Evolutionary conservation across 805 yeast species (phyloP).

Genomic region (Wickerhamiella brachini): DNA sequence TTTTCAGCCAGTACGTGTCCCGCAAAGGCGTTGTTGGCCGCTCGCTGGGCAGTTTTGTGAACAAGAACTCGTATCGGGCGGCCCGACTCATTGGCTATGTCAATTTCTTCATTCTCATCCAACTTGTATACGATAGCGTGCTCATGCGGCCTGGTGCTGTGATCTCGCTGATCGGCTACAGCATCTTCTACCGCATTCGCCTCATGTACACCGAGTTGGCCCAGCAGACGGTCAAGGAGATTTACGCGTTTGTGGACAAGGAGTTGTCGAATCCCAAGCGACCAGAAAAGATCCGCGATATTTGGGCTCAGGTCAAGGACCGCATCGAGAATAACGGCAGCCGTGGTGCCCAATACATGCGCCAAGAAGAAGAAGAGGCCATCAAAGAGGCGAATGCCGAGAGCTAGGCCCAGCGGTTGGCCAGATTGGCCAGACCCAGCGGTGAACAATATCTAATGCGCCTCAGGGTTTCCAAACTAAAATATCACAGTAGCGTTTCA

Average conservation of each 20-base stretch:
- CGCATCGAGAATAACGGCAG: slow-evolving; percentile 13
- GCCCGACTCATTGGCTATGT: slow-evolving; percentile 30
- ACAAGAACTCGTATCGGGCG: slow-evolving; percentile 1
- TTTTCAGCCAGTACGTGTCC: slow-evolving; percentile 15
- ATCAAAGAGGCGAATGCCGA: slow-evolving; percentile 11
- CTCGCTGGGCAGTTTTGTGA: neutral
- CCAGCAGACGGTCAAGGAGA: slow-evolving; percentile 44
- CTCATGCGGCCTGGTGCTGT: slow-evolving; percentile 53
- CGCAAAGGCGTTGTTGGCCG: neutral
- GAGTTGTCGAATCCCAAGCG: slow-evolving; percentile 34
- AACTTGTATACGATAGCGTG: slow-evolving; percentile 34
- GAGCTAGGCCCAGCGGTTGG: too few species aligned
- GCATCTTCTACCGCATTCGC: slow-evolving; percentile 55
- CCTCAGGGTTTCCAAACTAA: too few species aligned
- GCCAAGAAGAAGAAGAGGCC: slow-evolving; percentile 12
- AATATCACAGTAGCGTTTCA: too few species aligned
- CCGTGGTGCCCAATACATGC: slow-evolving; percentile 1
- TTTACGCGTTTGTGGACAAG: slow-evolving; percentile 47
- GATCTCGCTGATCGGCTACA: slow-evolving; percentile 33
- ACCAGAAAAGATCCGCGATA: slow-evolving; percentile 34
- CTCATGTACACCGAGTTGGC: slow-evolving; percentile 58
- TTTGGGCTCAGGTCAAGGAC: slow-evolving; percentile 35
- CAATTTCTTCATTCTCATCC: slow-evolving; percentile 34
- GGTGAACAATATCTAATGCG: too few species aligned
- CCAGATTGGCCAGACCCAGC: too few species aligned